phyloP scores from a whole-genome alignment of 495 filamentous ascomycete genomes.

The Neurospora sp. region DNA sequence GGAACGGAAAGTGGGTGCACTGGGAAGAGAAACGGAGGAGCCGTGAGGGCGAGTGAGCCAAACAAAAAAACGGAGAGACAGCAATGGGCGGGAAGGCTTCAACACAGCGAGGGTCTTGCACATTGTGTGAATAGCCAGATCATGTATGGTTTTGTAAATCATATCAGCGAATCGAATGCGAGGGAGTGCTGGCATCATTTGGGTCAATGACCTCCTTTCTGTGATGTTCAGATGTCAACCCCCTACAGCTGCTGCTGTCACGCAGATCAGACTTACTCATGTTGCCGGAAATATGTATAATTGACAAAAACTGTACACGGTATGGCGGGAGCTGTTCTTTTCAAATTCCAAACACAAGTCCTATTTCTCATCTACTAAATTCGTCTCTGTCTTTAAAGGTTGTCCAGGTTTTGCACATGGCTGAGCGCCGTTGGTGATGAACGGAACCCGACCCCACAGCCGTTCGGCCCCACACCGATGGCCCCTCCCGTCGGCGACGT shows the following conservation, averaged over 20 bases:
- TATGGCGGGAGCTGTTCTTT: not conserved
- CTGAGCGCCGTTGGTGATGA: not conserved
- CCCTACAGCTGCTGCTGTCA: not conserved
- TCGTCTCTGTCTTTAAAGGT: not conserved
- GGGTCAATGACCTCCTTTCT: not conserved
- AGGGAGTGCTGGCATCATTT: not conserved
- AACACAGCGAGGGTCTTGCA: not conserved
- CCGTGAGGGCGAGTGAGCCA: not conserved
- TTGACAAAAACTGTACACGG: not conserved
- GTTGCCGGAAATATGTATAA: not conserved
- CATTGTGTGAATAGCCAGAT: not conserved
- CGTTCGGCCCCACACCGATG: not conserved
- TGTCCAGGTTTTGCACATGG: not conserved
- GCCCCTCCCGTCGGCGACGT: not conserved
- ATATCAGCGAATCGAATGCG: not conserved
- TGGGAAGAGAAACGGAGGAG: not conserved
- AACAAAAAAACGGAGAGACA: not conserved
- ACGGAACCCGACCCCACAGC: not conserved
- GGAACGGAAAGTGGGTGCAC: not conserved
- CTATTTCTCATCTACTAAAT: not conserved
- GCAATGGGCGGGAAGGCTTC: not conserved
- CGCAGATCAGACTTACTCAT: not conserved
- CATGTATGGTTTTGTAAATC: not conserved
- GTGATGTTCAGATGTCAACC: not conserved
- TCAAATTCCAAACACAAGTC: not conserved